These are phyloP conservation scores for Spizellomyces sp. DNA, from an alignment of 192 early-diverging fungal species.

Conservation along the genomic window DNA sequence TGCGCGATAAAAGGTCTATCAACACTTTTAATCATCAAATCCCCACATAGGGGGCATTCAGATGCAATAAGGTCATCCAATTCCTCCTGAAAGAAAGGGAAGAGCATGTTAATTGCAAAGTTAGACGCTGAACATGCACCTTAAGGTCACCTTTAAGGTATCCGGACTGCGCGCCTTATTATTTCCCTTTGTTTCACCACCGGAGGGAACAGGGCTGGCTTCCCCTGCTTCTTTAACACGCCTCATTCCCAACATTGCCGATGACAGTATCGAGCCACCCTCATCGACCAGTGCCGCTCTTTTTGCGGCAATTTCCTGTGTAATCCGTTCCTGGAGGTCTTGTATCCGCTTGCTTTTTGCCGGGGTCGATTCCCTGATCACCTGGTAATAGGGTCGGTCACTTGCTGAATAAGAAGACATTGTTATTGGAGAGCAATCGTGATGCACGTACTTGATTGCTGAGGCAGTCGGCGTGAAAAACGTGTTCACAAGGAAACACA, in stretches of 20 bases:
- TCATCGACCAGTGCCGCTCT: conserved; percentile 3
- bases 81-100: conserved; percentile 53
- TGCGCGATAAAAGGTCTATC: conserved; percentile 73
- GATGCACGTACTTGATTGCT: conserved; percentile 43
- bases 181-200: conserved; percentile 8
- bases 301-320: conserved; percentile 44
- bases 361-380: conserved; percentile 47
- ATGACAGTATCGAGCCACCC: neutral
- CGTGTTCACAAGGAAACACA: conserved; percentile 94
- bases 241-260: conserved; percentile 16
- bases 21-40: conserved; percentile 90
- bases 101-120: neutral
- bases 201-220: neutral
- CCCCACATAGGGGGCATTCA: conserved; percentile 96
- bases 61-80: conserved; percentile 75
- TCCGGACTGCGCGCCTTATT: conserved; percentile 9
- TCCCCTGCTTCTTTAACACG: neutral
- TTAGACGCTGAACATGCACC: neutral
- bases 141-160: neutral
- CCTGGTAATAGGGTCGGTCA: too few species aligned
- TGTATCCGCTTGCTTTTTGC: conserved; percentile 51
- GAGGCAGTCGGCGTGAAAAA: conserved; percentile 93
- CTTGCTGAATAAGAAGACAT: neutral
- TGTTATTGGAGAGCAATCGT: too few species aligned
- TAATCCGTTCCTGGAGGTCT: conserved; percentile 64